phyloP scores from a whole-genome alignment of 1,284 basidiomycete genomes.

The Leccinum ponderosum region DNA sequence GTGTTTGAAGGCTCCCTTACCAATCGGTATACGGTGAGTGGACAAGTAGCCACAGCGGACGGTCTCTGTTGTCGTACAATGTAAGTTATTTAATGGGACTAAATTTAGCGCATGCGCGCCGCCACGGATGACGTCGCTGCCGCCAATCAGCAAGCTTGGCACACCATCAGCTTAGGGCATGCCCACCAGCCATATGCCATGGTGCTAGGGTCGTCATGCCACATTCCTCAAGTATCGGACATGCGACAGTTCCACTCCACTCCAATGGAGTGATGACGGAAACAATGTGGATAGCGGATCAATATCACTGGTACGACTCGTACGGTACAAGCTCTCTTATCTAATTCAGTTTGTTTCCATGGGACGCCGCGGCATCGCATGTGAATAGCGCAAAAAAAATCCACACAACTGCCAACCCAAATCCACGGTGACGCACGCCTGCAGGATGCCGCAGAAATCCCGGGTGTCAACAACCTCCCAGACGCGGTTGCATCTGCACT shows the following conservation, averaged over 20 bases:
- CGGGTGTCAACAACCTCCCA: constrained; percentile 72
- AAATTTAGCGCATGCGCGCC: too few relatives aligned
- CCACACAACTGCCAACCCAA: constrained; percentile 31
- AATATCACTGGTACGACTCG: neutral
- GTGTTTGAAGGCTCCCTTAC: too few relatives aligned
- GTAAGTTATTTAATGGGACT: too few relatives aligned
- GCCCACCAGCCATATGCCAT: constrained; percentile 8
- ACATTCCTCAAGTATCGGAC: neutral
- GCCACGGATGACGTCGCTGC: too few relatives aligned
- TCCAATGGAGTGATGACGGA: neutral
- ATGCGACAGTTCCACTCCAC: constrained; percentile 8
- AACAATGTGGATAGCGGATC: neutral
- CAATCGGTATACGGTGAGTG: too few relatives aligned
- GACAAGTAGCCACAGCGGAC: too few relatives aligned
- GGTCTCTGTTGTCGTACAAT: too few relatives aligned
- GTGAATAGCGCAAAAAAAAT: neutral
- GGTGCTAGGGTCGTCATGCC: constrained; percentile 4
- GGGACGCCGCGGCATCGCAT: too few relatives aligned
- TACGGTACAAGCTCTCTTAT: neutral
- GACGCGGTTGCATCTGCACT: constrained; percentile 85
- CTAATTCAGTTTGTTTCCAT: neutral
- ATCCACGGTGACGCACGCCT: constrained; percentile 40
- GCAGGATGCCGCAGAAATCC: constrained; percentile 93
- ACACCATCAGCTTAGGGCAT: neutral
- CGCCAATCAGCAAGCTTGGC: too few relatives aligned